Conservation (phyloP, 2,329 filamentous ascomycete genomes). For the Pestalotiopsis sp. region DNA sequence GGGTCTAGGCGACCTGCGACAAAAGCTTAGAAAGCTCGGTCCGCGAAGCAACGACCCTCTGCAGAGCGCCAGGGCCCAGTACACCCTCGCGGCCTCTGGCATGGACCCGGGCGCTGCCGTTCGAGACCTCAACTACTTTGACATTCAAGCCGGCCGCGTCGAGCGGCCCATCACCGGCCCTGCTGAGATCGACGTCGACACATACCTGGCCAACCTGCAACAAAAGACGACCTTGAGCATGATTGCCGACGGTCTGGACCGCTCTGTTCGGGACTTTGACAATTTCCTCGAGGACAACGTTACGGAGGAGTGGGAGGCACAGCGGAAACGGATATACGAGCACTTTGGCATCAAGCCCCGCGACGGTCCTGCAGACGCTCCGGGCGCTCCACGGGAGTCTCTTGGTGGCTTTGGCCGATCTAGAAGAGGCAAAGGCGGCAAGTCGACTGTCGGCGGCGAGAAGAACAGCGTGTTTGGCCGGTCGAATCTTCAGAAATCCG, state of each 20-base stretch:
- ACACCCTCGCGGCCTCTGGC: constrained; percentile 88
- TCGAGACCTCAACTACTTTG: constrained; percentile 82
- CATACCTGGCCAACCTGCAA: constrained; percentile 82
- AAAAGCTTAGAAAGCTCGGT: constrained; percentile 77
- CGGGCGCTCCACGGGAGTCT: constrained; percentile 43
- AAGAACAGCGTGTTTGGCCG: constrained; percentile 60
- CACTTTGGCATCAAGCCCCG: constrained; percentile 84
- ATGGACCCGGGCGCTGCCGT: constrained; percentile 85
- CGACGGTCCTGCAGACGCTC: constrained; percentile 41
- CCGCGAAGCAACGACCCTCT: constrained; percentile 55
- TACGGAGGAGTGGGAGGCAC: constrained; percentile 92
- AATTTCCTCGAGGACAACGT: constrained; percentile 92
- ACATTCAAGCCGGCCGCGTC: constrained; percentile 49
- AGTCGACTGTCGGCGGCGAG: constrained; percentile 34
- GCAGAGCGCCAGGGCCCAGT: constrained; percentile 71
- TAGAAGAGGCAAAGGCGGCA: constrained; percentile 42
- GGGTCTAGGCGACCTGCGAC: constrained; percentile 85
- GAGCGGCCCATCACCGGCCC: constrained; percentile 41
- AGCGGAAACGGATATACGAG: constrained; percentile 89
- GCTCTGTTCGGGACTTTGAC: constrained; percentile 90
- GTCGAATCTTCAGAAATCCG: constrained; percentile 76
- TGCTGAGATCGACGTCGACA: constrained; percentile 68
- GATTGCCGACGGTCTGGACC: constrained; percentile 86
- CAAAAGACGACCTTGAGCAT: constrained; percentile 89
- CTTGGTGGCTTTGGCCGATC: constrained; percentile 58